These are phyloP conservation scores for Tuber calosporum DNA, from an alignment of 495 filamentous ascomycete genomes.

Conservation along the genomic window DNA sequence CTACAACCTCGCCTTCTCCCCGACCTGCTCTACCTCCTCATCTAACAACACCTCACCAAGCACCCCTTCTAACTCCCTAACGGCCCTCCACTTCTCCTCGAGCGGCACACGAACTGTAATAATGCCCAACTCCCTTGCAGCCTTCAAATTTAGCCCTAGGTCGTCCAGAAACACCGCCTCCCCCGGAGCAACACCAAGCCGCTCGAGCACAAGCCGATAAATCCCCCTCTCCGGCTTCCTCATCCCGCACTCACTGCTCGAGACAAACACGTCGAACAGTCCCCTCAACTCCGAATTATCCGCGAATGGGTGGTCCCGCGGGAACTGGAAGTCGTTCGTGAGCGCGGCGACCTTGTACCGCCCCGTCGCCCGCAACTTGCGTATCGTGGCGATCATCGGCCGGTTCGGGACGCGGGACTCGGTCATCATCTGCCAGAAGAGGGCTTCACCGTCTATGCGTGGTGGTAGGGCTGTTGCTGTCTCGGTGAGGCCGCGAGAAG, in stretches of 20 bases:
- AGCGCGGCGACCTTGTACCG: constrained; percentile 71
- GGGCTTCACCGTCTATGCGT: constrained; percentile 63
- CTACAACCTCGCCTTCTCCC: neutral
- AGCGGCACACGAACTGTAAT: constrained; percentile 75
- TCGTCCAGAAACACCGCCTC: constrained; percentile 90
- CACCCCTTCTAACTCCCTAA: constrained; percentile 57
- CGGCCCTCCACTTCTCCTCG: constrained; percentile 69
- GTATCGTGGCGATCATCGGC: constrained; percentile 79
- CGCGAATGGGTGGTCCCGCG: constrained; percentile 55
- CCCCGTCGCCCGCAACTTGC: constrained; percentile 56
- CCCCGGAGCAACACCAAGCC: constrained; percentile 49
- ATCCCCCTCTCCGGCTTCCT: constrained; percentile 79
- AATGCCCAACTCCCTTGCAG: constrained; percentile 67
- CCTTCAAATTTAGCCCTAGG: constrained; percentile 88
- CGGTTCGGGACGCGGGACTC: constrained; percentile 64
- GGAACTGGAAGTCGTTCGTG: constrained; percentile 81
- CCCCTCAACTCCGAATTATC: constrained; percentile 48
- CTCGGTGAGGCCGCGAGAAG: constrained; percentile 15
- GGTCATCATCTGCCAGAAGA: constrained; percentile 93
- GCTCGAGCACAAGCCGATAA: constrained; percentile 62
- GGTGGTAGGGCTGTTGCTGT: constrained; percentile 44
- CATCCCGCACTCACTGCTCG: constrained; percentile 74
- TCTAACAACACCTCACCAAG: constrained; percentile 54
- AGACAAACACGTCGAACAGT: constrained; percentile 76
- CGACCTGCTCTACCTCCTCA: constrained; percentile 19